Evolutionary conservation across 1,284 basidiomycete species (phyloP).

Genomic region (Tilletia setariae): DNA sequence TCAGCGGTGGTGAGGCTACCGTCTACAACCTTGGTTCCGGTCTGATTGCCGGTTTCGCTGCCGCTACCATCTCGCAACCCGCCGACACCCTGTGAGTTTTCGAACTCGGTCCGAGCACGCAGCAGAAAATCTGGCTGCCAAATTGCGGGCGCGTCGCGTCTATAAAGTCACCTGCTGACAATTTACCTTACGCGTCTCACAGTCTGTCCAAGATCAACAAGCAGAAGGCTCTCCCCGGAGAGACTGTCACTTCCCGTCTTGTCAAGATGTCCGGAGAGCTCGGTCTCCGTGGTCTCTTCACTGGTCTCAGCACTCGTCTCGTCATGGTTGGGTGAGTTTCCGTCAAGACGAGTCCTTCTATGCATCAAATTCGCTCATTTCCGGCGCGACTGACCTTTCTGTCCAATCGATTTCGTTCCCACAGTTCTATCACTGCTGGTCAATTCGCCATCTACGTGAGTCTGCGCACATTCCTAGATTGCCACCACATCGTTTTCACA

Average conservation of each 20-base stretch:
- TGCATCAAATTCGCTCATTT: too few species aligned
- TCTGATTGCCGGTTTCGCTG: slow-evolving; percentile 54
- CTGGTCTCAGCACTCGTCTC: slow-evolving; percentile 56
- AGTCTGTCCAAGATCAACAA: slow-evolving; percentile 63
- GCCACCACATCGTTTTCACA: too few species aligned
- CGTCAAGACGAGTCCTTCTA: slow-evolving; percentile 2
- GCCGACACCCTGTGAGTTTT: slow-evolving; percentile 44
- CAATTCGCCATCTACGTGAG: slow-evolving; percentile 57
- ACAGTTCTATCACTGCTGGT: slow-evolving; percentile 60
- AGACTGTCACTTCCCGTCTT: slow-evolving; percentile 59
- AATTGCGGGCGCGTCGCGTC: too few species aligned
- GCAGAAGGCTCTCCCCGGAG: slow-evolving; percentile 61
- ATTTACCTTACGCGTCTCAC: neutral
- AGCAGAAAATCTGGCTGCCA: too few species aligned
- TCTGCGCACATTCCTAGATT: too few species aligned
- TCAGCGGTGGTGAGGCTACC: slow-evolving; percentile 49
- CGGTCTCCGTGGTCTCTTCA: slow-evolving; percentile 61
- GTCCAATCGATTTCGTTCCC: slow-evolving; percentile 35
- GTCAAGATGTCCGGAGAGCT: slow-evolving; percentile 58
- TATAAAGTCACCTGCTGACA: neutral
- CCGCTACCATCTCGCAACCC: slow-evolving; percentile 53
- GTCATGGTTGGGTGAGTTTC: slow-evolving; percentile 32
- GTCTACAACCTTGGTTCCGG: slow-evolving; percentile 51
- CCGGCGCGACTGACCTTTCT: slow-evolving; percentile 11
- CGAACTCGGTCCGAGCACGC: too few species aligned